Percentiles rank a stretch among this genome's conserved stretches.
Conservation (phyloP, 176 grass and related monocot species). For the Typha latifolia region DNA sequence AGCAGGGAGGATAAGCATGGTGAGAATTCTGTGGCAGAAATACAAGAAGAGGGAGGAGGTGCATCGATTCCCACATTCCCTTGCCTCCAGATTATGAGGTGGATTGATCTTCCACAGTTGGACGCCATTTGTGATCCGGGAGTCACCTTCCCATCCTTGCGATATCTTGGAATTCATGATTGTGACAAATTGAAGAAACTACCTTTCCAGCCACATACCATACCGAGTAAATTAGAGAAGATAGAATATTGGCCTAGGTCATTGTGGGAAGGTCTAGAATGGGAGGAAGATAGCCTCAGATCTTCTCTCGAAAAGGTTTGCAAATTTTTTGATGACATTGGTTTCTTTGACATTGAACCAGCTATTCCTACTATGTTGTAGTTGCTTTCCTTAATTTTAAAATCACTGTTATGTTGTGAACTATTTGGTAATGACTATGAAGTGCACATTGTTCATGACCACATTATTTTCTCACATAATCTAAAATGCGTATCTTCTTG, state of each 20-base stretch:
- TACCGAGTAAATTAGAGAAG: neutral
- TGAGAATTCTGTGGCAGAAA: neutral
- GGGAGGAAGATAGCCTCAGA: too few species aligned
- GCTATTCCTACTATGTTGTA: too few species aligned
- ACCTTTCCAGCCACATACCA: neutral
- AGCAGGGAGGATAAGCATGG: neutral
- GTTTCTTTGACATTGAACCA: too few species aligned
- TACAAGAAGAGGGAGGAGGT: neutral
- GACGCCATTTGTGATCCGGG: neutral
- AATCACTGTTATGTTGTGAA: too few species aligned
- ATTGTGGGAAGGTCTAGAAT: neutral
- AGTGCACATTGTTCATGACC: too few species aligned
- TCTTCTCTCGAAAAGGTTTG: neutral
- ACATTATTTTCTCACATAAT: too few species aligned
- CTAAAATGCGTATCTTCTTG: too few species aligned
- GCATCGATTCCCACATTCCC: neutral
- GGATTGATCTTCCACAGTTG: neutral
- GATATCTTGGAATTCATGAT: neutral
- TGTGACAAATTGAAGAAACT: neutral
- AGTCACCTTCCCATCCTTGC: neutral
- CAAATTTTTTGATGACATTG: neutral
- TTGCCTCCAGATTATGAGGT: neutral
- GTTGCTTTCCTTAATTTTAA: too few species aligned
- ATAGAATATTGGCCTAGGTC: neutral
- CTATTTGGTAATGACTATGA: too few species aligned